Conservation (phyloP, 495 filamentous ascomycete species). For the Neurospora sp. region DNA sequence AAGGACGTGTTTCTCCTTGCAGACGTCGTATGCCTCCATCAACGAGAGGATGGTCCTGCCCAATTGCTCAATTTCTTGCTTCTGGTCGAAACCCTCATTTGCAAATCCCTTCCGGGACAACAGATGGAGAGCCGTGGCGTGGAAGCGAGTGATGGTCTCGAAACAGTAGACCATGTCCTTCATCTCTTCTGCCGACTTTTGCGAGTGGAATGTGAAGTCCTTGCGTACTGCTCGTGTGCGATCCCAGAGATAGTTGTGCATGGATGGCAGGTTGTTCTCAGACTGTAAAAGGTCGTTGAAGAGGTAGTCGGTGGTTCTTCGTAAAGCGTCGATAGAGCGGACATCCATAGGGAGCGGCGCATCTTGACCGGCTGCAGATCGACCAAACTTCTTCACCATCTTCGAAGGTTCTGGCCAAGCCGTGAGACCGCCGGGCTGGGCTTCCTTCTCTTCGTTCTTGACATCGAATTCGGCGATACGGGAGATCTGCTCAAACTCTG, state of each 20-base stretch:
- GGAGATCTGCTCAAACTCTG: conserved; percentile 74
- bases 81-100: conserved; percentile 66
- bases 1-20: conserved; percentile 33
- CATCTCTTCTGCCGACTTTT: conserved; percentile 44
- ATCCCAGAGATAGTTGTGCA: conserved; percentile 91
- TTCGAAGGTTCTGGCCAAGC: conserved; percentile 24
- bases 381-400: conserved; percentile 75
- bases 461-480: conserved; percentile 60
- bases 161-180: conserved; percentile 71
- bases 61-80: conserved; percentile 90
- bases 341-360: conserved; percentile 88
- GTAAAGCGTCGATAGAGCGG: conserved; percentile 64
- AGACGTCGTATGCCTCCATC: conserved; percentile 80
- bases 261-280: conserved; percentile 49
- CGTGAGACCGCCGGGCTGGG: conserved; percentile 22
- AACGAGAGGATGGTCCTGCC: conserved; percentile 79
- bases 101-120: conserved; percentile 53
- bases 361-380: conserved; percentile 87
- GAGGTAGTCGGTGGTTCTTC: conserved; percentile 73
- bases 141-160: conserved; percentile 84
- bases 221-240: conserved; percentile 84
- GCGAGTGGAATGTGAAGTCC: conserved; percentile 85
- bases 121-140: conserved; percentile 79
- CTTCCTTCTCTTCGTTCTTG: conserved; percentile 40
- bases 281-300: conserved; percentile 61